phyloP scores from a whole-genome alignment of 495 filamentous ascomycete genomes.

The Cladorrhinum samala region DNA sequence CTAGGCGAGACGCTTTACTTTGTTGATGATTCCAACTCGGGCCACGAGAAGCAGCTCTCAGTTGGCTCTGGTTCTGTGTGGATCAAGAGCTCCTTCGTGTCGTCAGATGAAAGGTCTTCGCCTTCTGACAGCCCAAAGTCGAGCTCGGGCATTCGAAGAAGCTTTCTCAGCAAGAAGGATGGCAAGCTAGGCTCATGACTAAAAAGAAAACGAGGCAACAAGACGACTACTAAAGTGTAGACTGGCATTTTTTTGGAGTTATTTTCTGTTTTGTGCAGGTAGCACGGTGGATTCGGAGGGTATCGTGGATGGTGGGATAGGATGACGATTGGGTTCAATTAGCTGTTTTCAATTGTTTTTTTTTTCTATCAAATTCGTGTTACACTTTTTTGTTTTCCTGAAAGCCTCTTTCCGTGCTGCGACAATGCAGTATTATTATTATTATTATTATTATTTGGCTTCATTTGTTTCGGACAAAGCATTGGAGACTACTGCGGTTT shows the following conservation, averaged over 20 bases:
- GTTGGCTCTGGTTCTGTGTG: constrained; percentile 63
- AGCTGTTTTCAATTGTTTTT: too few relatives aligned
- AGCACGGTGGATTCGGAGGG: too few relatives aligned
- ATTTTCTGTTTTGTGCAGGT: not conserved
- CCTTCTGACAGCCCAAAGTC: constrained; percentile 47
- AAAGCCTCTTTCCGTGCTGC: too few relatives aligned
- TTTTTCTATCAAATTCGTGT: too few relatives aligned
- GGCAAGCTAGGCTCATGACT: constrained; percentile 3
- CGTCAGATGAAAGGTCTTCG: constrained; percentile 25
- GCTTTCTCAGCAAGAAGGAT: constrained; percentile 51
- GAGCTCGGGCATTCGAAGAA: constrained; percentile 41
- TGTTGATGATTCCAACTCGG: constrained; percentile 71
- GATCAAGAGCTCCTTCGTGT: constrained; percentile 58
- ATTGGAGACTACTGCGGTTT: too few relatives aligned
- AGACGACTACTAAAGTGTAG: not conserved
- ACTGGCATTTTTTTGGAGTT: not conserved
- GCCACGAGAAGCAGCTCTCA: constrained; percentile 65
- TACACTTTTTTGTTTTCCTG: too few relatives aligned
- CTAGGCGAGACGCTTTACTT: constrained; percentile 85
- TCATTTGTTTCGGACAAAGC: too few relatives aligned
- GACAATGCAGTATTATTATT: not conserved
- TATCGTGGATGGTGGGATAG: too few relatives aligned
- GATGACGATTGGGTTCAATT: too few relatives aligned
- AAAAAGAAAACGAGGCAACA: not conserved
- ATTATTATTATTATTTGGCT: not conserved